These are phyloP conservation scores for Aspergillus coremiiformis DNA, from an alignment of 495 filamentous ascomycete species.

Conservation along the genomic window DNA sequence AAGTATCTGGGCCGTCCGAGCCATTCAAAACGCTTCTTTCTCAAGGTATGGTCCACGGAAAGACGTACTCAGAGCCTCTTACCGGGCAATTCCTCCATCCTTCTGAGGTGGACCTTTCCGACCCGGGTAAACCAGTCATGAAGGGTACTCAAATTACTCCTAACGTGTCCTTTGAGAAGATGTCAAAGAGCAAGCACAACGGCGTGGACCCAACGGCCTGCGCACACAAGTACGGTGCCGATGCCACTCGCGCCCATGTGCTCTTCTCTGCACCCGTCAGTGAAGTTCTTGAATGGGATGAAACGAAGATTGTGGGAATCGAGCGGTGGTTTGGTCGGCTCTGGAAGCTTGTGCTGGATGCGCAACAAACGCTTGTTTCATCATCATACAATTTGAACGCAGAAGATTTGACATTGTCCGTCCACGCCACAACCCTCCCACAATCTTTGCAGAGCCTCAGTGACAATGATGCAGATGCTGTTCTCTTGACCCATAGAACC, in stretches of 20 bases:
- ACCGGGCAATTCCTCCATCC: constrained; percentile 74
- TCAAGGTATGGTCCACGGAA: constrained; percentile 90
- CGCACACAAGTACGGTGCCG: constrained; percentile 67
- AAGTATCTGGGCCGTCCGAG: constrained; percentile 39
- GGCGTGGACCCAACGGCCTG: constrained; percentile 74
- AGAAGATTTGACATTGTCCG: constrained; percentile 13
- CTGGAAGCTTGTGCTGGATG: constrained; percentile 47
- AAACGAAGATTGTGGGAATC: constrained; percentile 70
- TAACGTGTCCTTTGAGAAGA: constrained; percentile 71
- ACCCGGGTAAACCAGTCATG: constrained; percentile 50
- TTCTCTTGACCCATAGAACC: constrained; percentile 57
- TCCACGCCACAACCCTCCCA: constrained; percentile 21
- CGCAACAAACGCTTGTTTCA: constrained; percentile 19
- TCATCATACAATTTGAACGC: constrained; percentile 18
- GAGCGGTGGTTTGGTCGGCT: constrained; percentile 69
- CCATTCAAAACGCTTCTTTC: constrained; percentile 76
- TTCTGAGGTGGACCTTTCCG: constrained; percentile 61
- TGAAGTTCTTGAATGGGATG: constrained; percentile 84
- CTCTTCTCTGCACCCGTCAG: constrained; percentile 78
- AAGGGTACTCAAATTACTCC: constrained; percentile 49
- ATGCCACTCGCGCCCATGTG: constrained; percentile 78
- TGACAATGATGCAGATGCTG: constrained; percentile 49
- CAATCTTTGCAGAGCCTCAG: constrained; percentile 26
- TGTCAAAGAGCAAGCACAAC: constrained; percentile 95
- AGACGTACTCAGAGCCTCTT: constrained; percentile 66